These are phyloP conservation scores for Exophiala oligosperma DNA, from an alignment of 2,329 filamentous ascomycete species.

Conservation along the genomic window DNA sequence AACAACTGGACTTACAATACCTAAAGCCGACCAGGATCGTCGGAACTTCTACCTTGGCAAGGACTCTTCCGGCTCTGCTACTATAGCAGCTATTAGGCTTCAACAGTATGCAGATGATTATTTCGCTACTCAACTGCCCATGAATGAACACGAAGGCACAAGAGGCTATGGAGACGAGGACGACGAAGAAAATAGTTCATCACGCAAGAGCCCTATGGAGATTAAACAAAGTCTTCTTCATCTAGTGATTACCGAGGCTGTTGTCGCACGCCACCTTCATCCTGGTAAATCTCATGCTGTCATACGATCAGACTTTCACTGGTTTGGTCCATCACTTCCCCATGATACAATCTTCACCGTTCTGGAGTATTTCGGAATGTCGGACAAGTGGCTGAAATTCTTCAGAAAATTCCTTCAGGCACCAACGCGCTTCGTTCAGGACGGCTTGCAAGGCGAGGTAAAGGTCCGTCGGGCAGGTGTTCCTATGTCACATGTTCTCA, in stretches of 20 bases:
- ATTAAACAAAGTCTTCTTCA: slow-evolving; percentile 60
- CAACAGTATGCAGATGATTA: slow-evolving; percentile 46
- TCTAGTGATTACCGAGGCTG: slow-evolving; percentile 56
- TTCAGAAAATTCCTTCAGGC: slow-evolving; percentile 61
- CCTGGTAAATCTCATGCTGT: slow-evolving; percentile 36
- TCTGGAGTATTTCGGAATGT: slow-evolving; percentile 60
- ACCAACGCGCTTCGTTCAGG: slow-evolving; percentile 59
- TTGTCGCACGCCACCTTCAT: slow-evolving; percentile 41
- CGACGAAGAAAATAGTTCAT: slow-evolving; percentile 24
- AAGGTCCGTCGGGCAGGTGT: slow-evolving; percentile 57
- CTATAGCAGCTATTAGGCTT: slow-evolving; percentile 37
- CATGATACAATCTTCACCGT: slow-evolving; percentile 61
- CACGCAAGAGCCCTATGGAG: slow-evolving; percentile 44
- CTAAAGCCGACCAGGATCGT: slow-evolving; percentile 42
- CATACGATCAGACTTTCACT: slow-evolving; percentile 59
- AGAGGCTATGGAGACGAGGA: slow-evolving; percentile 43
- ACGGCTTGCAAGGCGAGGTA: slow-evolving; percentile 47
- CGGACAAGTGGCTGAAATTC: slow-evolving; percentile 57
- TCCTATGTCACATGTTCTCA: slow-evolving; percentile 61
- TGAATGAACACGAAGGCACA: slow-evolving; percentile 38
- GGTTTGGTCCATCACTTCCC: slow-evolving; percentile 58
- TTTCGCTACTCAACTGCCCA: slow-evolving; percentile 59
- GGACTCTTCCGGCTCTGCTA: slow-evolving; percentile 17
- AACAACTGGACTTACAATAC: slow-evolving; percentile 34
- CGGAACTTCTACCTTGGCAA: slow-evolving; percentile 47